Percentiles rank a stretch among this genome's conserved stretches.
phyloP scores from a whole-genome alignment of 148 eudicot genomes.

The Bassia scoparia region DNA sequence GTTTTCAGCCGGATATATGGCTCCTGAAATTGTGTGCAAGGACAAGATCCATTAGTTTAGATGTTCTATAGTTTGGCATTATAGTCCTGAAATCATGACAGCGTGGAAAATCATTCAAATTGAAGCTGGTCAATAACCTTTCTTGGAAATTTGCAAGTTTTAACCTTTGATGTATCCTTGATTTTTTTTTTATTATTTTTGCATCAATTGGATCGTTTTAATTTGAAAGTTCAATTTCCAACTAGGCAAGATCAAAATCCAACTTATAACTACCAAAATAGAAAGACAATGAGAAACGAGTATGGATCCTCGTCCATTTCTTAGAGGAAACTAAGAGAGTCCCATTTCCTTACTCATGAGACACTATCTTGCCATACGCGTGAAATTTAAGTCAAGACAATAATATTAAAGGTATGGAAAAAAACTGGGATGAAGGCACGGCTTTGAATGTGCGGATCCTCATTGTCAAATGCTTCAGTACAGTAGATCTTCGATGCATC shows the following conservation, averaged over 20 bases:
- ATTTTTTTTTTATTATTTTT: too few relatives aligned
- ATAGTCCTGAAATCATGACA: constrained; percentile 26
- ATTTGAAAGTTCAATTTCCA: too few relatives aligned
- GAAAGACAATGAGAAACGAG: too few relatives aligned
- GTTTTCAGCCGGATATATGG: constrained; percentile 26
- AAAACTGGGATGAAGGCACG: constrained; percentile 14
- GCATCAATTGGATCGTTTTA: too few relatives aligned
- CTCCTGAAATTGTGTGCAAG: constrained; percentile 26
- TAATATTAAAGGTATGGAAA: constrained; percentile 7
- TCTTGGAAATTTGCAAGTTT: constrained; percentile 9
- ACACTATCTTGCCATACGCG: too few relatives aligned
- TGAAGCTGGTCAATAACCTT: constrained; percentile 5
- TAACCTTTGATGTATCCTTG: not conserved
- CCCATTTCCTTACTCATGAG: too few relatives aligned
- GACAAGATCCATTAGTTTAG: constrained; percentile 24
- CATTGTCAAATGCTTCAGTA: not conserved
- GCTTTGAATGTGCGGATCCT: constrained; percentile 12
- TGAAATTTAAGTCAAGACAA: too few relatives aligned
- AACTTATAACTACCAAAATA: too few relatives aligned
- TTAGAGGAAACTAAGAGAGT: too few relatives aligned
- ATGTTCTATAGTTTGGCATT: constrained; percentile 34
- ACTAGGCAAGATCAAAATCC: too few relatives aligned
- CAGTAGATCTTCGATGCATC: constrained; percentile 36
- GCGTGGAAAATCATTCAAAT: constrained; percentile 16
- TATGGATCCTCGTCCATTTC: too few relatives aligned